Evolutionary conservation across 108 stramenopile species (phyloP).

Genomic region (Parietichytrium sp.): DNA sequence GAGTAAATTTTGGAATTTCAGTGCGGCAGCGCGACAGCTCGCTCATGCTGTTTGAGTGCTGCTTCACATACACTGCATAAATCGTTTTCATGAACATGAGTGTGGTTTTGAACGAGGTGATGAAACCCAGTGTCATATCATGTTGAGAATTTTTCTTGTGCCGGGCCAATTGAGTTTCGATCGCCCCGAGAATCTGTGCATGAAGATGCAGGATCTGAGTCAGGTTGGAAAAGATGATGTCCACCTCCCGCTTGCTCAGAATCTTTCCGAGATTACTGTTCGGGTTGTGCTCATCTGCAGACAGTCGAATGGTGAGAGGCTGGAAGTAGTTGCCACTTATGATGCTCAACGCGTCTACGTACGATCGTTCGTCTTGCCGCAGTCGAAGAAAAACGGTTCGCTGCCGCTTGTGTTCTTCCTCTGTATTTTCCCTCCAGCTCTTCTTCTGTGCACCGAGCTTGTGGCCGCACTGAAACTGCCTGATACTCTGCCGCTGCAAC

Average conservation of each 20-base stretch:
- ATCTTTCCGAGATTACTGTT: too few relatives aligned
- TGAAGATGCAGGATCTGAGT: neutral
- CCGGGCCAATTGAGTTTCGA: neutral
- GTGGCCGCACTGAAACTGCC: neutral
- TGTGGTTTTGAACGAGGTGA: neutral
- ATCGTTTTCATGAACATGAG: neutral
- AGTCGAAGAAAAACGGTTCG: slow-evolving; percentile 7
- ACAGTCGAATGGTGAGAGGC: neutral
- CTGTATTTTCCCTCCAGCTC: neutral
- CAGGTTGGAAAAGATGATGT: slow-evolving; percentile 5
- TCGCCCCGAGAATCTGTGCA: neutral
- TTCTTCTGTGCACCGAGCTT: neutral
- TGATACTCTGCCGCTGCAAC: slow-evolving; percentile 9
- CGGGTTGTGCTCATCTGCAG: neutral
- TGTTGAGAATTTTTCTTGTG: neutral
- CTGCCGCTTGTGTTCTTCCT: neutral
- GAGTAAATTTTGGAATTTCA: neutral
- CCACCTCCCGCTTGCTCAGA: neutral
- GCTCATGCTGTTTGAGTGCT: neutral
- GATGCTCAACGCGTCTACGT: slow-evolving; percentile 24
- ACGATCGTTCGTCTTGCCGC: slow-evolving; percentile 15
- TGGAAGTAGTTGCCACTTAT: neutral
- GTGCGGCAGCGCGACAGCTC: neutral
- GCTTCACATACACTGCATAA: slow-evolving; percentile 22
- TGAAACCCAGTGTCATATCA: neutral